Conservation (phyloP, 2,329 filamentous ascomycete species). For the Capronia coronata region DNA sequence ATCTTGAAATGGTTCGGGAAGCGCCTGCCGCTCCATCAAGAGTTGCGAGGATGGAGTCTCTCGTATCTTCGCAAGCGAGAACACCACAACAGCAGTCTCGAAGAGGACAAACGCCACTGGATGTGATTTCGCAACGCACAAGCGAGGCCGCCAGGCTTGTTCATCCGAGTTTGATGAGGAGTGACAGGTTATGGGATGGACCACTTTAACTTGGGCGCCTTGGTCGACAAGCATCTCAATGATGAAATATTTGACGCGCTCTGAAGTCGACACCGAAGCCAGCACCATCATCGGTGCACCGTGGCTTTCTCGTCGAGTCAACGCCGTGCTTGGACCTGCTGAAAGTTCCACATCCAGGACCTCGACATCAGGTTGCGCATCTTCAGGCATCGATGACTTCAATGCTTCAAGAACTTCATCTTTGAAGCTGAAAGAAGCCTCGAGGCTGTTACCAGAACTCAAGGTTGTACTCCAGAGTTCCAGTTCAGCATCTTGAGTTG, state of each 20-base stretch:
- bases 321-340: constrained; percentile 21
- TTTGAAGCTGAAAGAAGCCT: constrained; percentile 64
- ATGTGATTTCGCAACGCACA: constrained; percentile 72
- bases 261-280: constrained; percentile 50
- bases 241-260: constrained; percentile 61
- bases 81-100: constrained; percentile 67
- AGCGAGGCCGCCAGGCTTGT: constrained; percentile 49
- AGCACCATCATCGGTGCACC: constrained; percentile 53
- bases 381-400: constrained; percentile 42
- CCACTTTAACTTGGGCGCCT: constrained; percentile 54
- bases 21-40: constrained; percentile 57
- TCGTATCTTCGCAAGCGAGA: constrained; percentile 62
- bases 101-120: constrained; percentile 79
- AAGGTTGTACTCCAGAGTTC: constrained; percentile 86
- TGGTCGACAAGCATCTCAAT: constrained; percentile 62
- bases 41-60: constrained; percentile 72
- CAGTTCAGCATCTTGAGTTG: constrained; percentile 68
- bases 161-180: constrained; percentile 44
- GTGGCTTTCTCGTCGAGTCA: constrained; percentile 36
- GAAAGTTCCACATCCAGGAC: constrained; percentile 62
- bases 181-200: constrained; percentile 63
- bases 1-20: constrained; percentile 72
- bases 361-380: constrained; percentile 48
- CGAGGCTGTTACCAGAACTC: constrained; percentile 71
- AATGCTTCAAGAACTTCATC: constrained; percentile 55